Conservation (phyloP, 345 rosid genomes). For the Citrus trifoliata region DNA sequence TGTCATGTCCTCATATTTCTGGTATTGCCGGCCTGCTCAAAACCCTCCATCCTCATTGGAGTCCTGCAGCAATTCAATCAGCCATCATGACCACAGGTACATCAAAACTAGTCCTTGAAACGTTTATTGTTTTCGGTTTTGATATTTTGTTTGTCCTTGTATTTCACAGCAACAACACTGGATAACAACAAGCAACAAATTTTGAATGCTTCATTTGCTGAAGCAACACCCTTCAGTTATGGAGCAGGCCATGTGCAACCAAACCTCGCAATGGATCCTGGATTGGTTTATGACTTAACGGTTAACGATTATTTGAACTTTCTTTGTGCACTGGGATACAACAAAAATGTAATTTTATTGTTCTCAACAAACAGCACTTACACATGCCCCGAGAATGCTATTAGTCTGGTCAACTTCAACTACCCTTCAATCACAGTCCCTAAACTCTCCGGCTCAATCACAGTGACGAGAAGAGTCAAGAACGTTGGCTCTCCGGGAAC, state of each 20-base stretch:
- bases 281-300: slow-evolving; percentile 62
- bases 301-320: slow-evolving; percentile 59
- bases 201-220: slow-evolving; percentile 29
- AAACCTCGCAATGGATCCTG: slow-evolving; percentile 73
- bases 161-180: slow-evolving; percentile 42
- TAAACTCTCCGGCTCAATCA: slow-evolving; percentile 26
- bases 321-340: slow-evolving; percentile 65
- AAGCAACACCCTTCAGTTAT: slow-evolving; percentile 65
- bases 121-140: too few species aligned
- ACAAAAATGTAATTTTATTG: slow-evolving; percentile 33
- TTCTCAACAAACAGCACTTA: slow-evolving; percentile 29
- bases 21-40: too few species aligned
- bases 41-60: slow-evolving; percentile 48
- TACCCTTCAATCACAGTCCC: slow-evolving; percentile 78
- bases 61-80: slow-evolving; percentile 75
- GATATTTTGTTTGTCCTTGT: neutral
- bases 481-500: slow-evolving; percentile 66
- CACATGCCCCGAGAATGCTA: slow-evolving; percentile 37
- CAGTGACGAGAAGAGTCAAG: slow-evolving; percentile 48
- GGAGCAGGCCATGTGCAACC: slow-evolving; percentile 88
- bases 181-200: slow-evolving; percentile 50
- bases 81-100: slow-evolving; percentile 78
- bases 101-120: slow-evolving; percentile 8
- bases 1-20: slow-evolving; percentile 66
- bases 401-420: slow-evolving; percentile 50